A percentile compares a stretch with the other conserved stretches of the same genome.
Evolutionary conservation across 1,284 basidiomycete genomes (phyloP).

Genomic region (Pseudozyma sp.): DNA sequence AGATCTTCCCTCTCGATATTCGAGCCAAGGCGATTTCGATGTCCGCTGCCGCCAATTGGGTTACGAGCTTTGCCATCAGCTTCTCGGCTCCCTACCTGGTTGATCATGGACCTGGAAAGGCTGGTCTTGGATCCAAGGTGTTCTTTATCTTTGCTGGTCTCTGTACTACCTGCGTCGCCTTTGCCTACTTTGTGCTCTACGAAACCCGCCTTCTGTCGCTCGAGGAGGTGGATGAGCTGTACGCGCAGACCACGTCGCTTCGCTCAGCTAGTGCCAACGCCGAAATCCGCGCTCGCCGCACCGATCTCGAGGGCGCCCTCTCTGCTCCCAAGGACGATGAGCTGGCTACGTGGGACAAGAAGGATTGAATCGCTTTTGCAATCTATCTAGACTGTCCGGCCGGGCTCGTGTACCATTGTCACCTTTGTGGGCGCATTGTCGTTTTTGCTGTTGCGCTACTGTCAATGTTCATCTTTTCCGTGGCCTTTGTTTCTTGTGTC

Average conservation of each 20-base stretch:
- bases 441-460: no score
- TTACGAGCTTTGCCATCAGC: constrained; percentile 69
- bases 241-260: constrained; percentile 48
- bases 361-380: constrained; percentile 32
- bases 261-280: constrained; percentile 50
- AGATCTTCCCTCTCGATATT: constrained; percentile 72
- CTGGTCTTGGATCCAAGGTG: constrained; percentile 80
- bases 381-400: no score
- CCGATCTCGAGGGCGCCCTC: constrained; percentile 54
- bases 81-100: constrained; percentile 82
- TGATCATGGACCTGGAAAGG: constrained; percentile 72
- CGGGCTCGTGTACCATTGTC: no score
- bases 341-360: constrained; percentile 53
- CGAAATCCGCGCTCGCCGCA: constrained; percentile 56
- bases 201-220: constrained; percentile 80
- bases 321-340: constrained; percentile 50
- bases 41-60: constrained; percentile 79
- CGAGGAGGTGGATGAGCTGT: constrained; percentile 75
- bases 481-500: no score
- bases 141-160: constrained; percentile 82
- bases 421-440: no score
- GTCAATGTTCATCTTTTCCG: no score
- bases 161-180: constrained; percentile 57
- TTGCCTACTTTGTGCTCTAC: constrained; percentile 70
- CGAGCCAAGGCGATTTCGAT: constrained; percentile 84